Conservation (phyloP, 2,329 filamentous ascomycete genomes). For the Thermoascus crustaceus region DNA sequence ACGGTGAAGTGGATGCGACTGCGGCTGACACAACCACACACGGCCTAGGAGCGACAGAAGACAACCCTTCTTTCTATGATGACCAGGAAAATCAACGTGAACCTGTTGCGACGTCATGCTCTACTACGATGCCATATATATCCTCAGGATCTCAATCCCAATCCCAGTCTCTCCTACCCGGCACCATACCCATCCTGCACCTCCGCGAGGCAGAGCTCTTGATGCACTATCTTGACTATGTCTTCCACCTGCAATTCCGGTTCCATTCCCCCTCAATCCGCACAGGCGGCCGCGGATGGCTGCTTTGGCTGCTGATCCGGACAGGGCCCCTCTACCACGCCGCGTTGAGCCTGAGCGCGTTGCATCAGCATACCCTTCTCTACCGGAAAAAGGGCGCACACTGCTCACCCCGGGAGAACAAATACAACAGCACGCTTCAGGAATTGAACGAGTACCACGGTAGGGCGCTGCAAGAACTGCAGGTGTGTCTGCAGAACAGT, state of each 20-base stretch:
- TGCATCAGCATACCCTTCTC: conserved; percentile 9
- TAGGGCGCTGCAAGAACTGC: conserved; percentile 8
- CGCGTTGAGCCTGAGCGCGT: conserved; percentile 10
- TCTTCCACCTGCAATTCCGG: conserved; percentile 12
- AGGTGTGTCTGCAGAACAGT: conserved; percentile 8
- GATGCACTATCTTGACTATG: conserved; percentile 12
- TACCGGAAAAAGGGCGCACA: conserved; percentile 1
- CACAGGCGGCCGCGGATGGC: conserved; percentile 8
- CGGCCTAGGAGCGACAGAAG: no score
- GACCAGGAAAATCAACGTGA: no score
- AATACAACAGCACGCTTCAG: conserved; percentile 4
- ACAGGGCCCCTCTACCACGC: conserved; percentile 10
- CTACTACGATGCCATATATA: no score
- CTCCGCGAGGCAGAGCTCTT: conserved; percentile 11
- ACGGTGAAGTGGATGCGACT: no score
- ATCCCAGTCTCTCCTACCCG: neutral
- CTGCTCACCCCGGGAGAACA: neutral
- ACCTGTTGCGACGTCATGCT: no score
- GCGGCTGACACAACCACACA: no score
- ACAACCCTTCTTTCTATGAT: no score
- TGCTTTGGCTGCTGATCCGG: conserved; percentile 9
- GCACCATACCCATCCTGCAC: neutral
- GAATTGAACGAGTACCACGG: conserved; percentile 10
- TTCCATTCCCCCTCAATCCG: conserved; percentile 6
- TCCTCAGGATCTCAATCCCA: neutral